A percentile compares a stretch with the other conserved stretches of the same genome.
phyloP scores from a whole-genome alignment of 441 rosid species.

The Populus hybrid region DNA sequence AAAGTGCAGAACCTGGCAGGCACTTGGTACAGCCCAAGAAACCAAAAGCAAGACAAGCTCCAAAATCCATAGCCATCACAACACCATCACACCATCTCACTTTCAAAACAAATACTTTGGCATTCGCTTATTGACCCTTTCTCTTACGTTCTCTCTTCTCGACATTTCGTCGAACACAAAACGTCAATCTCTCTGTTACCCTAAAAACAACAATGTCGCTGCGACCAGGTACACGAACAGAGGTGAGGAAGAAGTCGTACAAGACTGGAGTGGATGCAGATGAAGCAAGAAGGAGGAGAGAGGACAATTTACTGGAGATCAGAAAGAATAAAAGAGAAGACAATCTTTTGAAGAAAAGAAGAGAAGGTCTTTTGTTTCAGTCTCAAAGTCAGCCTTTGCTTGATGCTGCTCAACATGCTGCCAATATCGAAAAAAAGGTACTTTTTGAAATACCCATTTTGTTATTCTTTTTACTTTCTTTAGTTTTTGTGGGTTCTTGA shows the following conservation, averaged over 20 bases:
- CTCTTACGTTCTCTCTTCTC: not conserved
- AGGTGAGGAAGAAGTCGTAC: slow-evolving; percentile 69
- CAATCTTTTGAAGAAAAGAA: slow-evolving; percentile 75
- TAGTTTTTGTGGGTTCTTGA: not conserved
- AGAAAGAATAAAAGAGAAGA: slow-evolving; percentile 80
- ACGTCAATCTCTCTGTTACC: not conserved
- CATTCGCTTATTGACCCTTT: not conserved
- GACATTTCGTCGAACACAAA: slow-evolving; percentile 11
- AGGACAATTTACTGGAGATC: slow-evolving; percentile 87
- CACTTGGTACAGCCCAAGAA: not conserved
- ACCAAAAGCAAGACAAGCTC: not conserved
- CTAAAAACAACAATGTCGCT: slow-evolving; percentile 43
- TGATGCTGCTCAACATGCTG: slow-evolving; percentile 40
- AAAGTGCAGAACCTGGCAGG: not conserved
- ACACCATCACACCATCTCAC: not conserved
- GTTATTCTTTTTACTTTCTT: not conserved
- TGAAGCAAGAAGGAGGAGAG: slow-evolving; percentile 79
- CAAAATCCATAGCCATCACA: not conserved
- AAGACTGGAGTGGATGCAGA: slow-evolving; percentile 90
- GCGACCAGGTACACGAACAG: slow-evolving; percentile 66
- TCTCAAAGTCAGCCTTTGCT: slow-evolving; percentile 41
- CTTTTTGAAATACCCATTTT: not conserved
- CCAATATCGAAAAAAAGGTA: slow-evolving; percentile 61
- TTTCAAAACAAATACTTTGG: not conserved
- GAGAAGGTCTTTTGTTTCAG: slow-evolving; percentile 68